These are phyloP conservation scores for Fusarium bactridioides DNA, from an alignment of 2,329 filamentous ascomycete genomes.

Conservation along the genomic window DNA sequence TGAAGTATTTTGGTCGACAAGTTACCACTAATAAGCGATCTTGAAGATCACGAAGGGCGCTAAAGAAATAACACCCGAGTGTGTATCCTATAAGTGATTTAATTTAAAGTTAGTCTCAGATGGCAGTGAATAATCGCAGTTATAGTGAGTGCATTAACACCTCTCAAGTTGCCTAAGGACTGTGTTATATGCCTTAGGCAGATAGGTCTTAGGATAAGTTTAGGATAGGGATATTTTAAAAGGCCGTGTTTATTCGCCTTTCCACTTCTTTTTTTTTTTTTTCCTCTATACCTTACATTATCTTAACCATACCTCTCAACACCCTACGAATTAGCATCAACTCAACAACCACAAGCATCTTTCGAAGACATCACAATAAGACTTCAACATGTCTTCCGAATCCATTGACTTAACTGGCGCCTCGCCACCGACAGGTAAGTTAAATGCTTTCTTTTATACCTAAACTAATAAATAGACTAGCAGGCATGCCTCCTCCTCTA, in stretches of 20 bases:
- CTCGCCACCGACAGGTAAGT: not conserved
- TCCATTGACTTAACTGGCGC: not conserved
- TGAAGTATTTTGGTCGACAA: not conserved
- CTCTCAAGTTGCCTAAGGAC: not conserved
- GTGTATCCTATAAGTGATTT: no score
- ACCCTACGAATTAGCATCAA: accelerated
- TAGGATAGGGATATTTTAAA: not conserved
- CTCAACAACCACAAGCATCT: not conserved
- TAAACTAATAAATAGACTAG: not conserved
- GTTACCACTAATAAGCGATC: not conserved
- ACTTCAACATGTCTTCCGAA: not conserved
- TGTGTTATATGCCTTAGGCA: not conserved
- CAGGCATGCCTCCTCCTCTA: not conserved
- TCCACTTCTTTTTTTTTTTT: not conserved
- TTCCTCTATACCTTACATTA: not conserved
- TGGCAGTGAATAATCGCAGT: not conserved
- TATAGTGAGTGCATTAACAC: not conserved
- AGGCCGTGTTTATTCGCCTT: not conserved
- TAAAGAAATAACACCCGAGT: not conserved
- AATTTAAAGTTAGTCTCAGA: no score
- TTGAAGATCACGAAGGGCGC: not conserved
- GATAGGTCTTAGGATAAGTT: not conserved
- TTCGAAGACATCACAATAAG: not conserved
- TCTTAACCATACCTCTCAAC: not conserved
- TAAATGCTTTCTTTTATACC: no score